phyloP scores from a whole-genome alignment of 768 basidiomycete genomes.

The Clitopilus passeckerianus region DNA sequence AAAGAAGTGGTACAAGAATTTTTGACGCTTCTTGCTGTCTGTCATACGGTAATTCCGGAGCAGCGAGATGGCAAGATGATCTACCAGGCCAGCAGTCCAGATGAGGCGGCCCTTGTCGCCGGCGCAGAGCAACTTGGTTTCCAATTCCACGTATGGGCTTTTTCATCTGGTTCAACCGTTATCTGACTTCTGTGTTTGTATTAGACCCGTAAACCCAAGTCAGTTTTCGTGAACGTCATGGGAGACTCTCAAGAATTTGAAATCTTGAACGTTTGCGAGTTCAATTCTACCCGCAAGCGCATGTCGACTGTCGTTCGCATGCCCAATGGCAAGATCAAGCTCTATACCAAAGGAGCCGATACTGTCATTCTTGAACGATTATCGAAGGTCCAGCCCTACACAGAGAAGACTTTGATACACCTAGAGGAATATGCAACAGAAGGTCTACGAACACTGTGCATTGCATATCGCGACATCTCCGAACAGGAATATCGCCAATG shows the following conservation, averaged over 20 bases:
- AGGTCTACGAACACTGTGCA: slow-evolving; percentile 92
- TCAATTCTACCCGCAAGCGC: slow-evolving; percentile 95
- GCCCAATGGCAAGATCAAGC: slow-evolving; percentile 87
- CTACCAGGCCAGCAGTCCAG: slow-evolving; percentile 96
- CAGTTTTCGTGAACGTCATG: slow-evolving; percentile 81
- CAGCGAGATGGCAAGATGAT: slow-evolving; percentile 81
- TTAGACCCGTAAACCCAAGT: slow-evolving; percentile 93
- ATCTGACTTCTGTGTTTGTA: slow-evolving; percentile 1
- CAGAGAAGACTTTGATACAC: slow-evolving; percentile 82
- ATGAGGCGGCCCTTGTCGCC: slow-evolving; percentile 93
- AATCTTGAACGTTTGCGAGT: slow-evolving; percentile 96
- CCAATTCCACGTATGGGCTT: slow-evolving; percentile 78
- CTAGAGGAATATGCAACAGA: slow-evolving; percentile 98
- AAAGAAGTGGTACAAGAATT: slow-evolving; percentile 62
- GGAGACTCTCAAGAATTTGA: slow-evolving; percentile 78
- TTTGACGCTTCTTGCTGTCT: slow-evolving; percentile 84
- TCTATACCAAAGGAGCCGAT: slow-evolving; percentile 97
- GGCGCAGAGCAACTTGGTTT: slow-evolving; percentile 92
- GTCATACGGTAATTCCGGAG: slow-evolving; percentile 98
- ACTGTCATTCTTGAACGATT: slow-evolving; percentile 94
- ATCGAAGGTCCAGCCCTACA: slow-evolving; percentile 78
- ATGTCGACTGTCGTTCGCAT: slow-evolving; percentile 94
- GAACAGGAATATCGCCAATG: slow-evolving; percentile 89
- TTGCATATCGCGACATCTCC: slow-evolving; percentile 90
- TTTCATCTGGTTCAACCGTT: background rate